Conservation (phyloP, 2,329 filamentous ascomycete genomes). For the Aspergillus uvarum region DNA sequence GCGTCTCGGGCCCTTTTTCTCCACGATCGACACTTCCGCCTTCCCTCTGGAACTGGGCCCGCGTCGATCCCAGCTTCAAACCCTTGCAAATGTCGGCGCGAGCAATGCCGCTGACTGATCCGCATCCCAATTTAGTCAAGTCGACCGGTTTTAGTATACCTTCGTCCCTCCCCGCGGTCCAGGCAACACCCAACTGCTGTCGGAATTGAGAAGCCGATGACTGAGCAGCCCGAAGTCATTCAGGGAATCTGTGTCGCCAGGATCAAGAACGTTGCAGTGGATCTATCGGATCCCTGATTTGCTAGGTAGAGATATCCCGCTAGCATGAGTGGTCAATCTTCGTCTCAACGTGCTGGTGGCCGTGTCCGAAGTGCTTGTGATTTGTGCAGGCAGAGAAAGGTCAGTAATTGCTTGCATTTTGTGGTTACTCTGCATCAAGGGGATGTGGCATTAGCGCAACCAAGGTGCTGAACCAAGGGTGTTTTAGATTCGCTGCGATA, state of each 20-base stretch:
- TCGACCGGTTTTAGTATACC: not conserved
- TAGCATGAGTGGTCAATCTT: conserved; percentile 3
- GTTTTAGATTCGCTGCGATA: conserved; percentile 28
- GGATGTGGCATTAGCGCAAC: no score
- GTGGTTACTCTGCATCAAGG: not conserved
- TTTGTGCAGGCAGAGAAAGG: conserved; percentile 24
- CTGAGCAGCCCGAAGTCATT: not conserved
- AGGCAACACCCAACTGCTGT: not conserved
- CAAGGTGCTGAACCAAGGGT: not conserved
- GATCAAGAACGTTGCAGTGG: not conserved
- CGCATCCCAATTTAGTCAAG: not conserved
- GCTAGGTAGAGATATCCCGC: not conserved
- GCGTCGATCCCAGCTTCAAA: not conserved
- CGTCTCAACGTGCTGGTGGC: conserved; percentile 8
- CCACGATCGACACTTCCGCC: not conserved
- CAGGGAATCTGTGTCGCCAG: not conserved
- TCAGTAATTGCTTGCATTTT: conserved; percentile 4
- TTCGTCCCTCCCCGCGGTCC: not conserved
- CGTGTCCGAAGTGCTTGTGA: conserved; percentile 22
- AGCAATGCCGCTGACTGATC: not conserved
- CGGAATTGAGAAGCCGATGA: not conserved
- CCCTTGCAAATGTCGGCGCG: not conserved
- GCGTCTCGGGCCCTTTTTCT: not conserved
- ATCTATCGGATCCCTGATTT: not conserved
- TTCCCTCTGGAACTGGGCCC: not conserved